These are phyloP conservation scores for Globisporangium cederbergense DNA, from an alignment of 352 stramenopile genomes.

Conservation along the genomic window DNA sequence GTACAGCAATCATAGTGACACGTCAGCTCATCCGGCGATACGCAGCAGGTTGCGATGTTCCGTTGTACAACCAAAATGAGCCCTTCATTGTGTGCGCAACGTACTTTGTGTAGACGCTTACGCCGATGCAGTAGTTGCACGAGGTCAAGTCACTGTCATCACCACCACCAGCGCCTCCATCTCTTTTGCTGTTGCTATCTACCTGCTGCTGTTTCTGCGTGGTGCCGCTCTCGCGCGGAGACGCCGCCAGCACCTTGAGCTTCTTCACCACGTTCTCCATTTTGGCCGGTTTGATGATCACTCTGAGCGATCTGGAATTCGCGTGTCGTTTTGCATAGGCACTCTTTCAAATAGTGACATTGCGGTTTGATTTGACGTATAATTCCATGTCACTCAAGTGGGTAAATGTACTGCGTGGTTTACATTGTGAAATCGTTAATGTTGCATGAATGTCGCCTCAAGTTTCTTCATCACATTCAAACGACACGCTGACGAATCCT, in stretches of 20 bases:
- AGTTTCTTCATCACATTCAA: not conserved
- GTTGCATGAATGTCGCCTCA: not conserved
- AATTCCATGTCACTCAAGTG: not conserved
- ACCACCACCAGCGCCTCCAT: not conserved
- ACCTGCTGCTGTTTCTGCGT: conserved; percentile 9
- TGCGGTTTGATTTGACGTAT: not conserved
- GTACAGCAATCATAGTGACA: not conserved
- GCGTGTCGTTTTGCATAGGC: not conserved
- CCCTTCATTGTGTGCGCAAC: not conserved
- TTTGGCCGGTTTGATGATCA: not conserved
- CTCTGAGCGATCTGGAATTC: not conserved
- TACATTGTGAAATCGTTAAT: not conserved
- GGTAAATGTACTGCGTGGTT: too few relatives aligned
- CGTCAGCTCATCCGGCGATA: not conserved
- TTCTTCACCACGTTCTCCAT: conserved; percentile 6
- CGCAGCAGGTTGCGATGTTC: too few relatives aligned
- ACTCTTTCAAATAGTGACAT: conserved; percentile 1
- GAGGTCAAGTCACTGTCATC: conserved; percentile 10
- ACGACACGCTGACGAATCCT: not conserved
- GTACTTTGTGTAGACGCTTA: conserved; percentile 72
- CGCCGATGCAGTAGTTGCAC: conserved; percentile 57
- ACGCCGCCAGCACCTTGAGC: conserved; percentile 7
- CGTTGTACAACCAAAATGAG: not conserved
- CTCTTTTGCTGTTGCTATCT: not conserved
- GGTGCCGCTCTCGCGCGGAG: conserved; percentile 8